Percentiles rank a stretch among this genome's conserved stretches.
phyloP scores from a whole-genome alignment of 2,329 filamentous ascomycete species.

The Ustulina deusta region DNA sequence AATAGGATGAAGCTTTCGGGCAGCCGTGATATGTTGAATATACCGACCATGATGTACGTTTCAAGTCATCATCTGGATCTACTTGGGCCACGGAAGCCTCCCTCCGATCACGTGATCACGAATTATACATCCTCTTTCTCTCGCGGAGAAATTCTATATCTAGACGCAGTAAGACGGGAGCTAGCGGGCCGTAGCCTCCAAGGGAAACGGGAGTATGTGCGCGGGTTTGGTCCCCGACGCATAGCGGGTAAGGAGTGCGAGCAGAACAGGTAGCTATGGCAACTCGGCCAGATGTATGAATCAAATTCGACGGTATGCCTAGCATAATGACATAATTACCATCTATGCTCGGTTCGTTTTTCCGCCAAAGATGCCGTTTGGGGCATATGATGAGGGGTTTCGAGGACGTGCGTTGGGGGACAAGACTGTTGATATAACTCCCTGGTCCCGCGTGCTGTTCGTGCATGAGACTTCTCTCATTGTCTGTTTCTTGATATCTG shows the following conservation, averaged over 20 bases:
- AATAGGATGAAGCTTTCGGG: not conserved
- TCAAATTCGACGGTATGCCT: not conserved
- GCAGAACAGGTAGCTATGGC: slow-evolving; percentile 3
- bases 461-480: not conserved
- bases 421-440: slow-evolving; percentile 19
- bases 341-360: slow-evolving; percentile 1
- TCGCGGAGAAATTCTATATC: slow-evolving; percentile 27
- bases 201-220: slow-evolving; percentile 1
- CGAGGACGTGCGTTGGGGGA: not conserved
- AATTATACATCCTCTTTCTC: slow-evolving; percentile 4
- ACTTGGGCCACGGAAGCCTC: slow-evolving; percentile 25
- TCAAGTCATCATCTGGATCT: not conserved
- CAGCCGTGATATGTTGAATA: too few relatives aligned
- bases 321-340: slow-evolving; percentile 9
- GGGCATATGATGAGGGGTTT: not conserved
- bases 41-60: not conserved
- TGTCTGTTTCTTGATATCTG: not conserved
- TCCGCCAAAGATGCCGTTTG: slow-evolving; percentile 19
- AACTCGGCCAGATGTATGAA: slow-evolving; percentile 1
- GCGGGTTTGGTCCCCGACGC: slow-evolving; percentile 14
- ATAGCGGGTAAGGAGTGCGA: not conserved
- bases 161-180: slow-evolving; percentile 24
- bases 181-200: slow-evolving; percentile 27
- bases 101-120: slow-evolving; percentile 37
- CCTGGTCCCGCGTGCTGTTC: not conserved